Base-by-base conservation (phyloP, 352 stramenopile genomes). In the Phytophthora multivora region DNA sequence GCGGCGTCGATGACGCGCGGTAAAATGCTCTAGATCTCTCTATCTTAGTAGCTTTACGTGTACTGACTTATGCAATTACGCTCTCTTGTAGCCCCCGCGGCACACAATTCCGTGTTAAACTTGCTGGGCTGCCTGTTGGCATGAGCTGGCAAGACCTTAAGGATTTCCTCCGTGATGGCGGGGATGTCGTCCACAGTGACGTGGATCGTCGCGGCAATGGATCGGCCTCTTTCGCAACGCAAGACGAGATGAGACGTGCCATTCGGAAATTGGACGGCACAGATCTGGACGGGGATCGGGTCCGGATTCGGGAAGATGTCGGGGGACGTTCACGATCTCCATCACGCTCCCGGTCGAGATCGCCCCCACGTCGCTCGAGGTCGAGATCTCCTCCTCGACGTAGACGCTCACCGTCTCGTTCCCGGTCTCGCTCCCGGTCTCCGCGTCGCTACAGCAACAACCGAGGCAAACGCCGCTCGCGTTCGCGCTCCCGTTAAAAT, bases 101-200 rank as follows among this genome's bases (percentile, higher is more conserved):
- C 18, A 90, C 82, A 10, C 73, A 83, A 39, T 80, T 83, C 50
- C 80, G 85, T 18, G 67, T 91, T 19, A 61, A 54, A 0, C 51
- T 94, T 33, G 72, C 42, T 41, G 68, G 81, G 8, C 25, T 94
- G 33, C 69, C 79, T 6, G 52, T 57, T 5, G 56, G 59, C 0
- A 79, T 87, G 52, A 90, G 73, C 12, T 80, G 66, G 70, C 71
- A 82, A 53, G 85, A 91, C 35, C 66, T 92, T 23, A 89, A 90
- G 54, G 78, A 88, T 54, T 86, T 89, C 50, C 59, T 92, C 2
- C 72, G 71, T 2, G 64, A 73, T 35, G 78, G 71, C 0, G 81
- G 75, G 23, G 85, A 92, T 49, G 83, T 92, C 16, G 69, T 87
- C 16, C 73, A 88, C 52, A 73, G 71, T 6, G 77, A 92, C 45